Conservation (phyloP, 208 protist genomes). For the Kentomonas sorsogonicus region DNA sequence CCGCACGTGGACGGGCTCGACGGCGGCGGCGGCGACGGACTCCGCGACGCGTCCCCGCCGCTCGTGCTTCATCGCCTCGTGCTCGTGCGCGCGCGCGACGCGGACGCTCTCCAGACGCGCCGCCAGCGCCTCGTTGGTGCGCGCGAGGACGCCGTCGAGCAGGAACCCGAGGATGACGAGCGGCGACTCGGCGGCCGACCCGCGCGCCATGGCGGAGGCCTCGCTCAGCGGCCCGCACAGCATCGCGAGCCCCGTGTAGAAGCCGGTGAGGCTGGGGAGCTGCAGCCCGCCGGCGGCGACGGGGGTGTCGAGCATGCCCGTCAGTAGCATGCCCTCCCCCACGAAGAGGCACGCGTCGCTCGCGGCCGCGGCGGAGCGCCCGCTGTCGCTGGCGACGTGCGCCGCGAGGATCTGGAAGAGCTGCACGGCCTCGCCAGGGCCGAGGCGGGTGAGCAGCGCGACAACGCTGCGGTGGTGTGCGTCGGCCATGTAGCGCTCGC, state of each 20-base stretch:
- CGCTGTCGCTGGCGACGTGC: conserved; percentile 1
- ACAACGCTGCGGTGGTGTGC: conserved; percentile 26
- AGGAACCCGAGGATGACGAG: conserved; percentile 15
- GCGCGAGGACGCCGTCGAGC: conserved; percentile 14
- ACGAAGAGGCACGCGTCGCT: conserved; percentile 19
- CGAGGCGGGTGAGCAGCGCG: conserved; percentile 19
- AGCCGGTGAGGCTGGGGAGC: too few relatives aligned
- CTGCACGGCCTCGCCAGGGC: conserved; percentile 24
- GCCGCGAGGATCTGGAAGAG: conserved; percentile 40
- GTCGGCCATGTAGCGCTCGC: conserved; percentile 22
- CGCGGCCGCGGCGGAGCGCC: background rate
- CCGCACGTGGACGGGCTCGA: too few relatives aligned
- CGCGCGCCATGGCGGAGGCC: too few relatives aligned
- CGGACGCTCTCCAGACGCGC: conserved; percentile 14
- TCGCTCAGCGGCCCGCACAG: too few relatives aligned
- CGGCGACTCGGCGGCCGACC: background rate
- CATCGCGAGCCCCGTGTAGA: too few relatives aligned
- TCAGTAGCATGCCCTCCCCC: conserved; percentile 43
- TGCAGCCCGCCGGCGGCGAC: too few relatives aligned
- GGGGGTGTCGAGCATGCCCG: conserved; percentile 41
- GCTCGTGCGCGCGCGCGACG: too few relatives aligned
- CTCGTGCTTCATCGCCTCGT: too few relatives aligned
- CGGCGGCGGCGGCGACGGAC: too few relatives aligned
- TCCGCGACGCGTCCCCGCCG: too few relatives aligned
- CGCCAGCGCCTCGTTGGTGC: conserved; percentile 17